Base-by-base conservation (phyloP, 164 flowering plant genomes). In the Vitis riparia region DNA sequence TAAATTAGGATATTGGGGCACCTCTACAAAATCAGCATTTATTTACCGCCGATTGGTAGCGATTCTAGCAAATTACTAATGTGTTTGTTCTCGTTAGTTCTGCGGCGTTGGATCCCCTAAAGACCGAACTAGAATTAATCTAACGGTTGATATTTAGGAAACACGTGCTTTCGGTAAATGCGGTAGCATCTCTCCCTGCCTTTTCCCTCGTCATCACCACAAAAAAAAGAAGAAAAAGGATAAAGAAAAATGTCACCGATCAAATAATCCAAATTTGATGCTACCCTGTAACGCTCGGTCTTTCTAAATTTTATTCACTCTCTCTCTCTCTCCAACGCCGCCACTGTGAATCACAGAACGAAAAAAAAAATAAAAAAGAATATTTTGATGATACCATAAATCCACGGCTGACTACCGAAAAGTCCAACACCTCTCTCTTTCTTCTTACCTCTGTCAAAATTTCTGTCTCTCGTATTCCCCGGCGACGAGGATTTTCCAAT, bases 361-460 rank as follows among this genome's bases (percentile, higher is more conserved):
- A 37, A 71, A 8, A 63, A 49, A 48, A 8, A 49, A 27, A 29
- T 27, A 53, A n/a, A 62, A 50, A 19, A 9, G 30, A 23, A 62
- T 55, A 63, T 11, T 23, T 37, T 32, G 16, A 55, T 53, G 37
- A 67, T 55, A 51, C 17, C 60, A 37, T 58, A 62, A 61, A 57
- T 14, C 23, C 62, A 63, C 66, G 62, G 71, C 71, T 53, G 63
- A 73, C 44, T 17, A 44, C 67, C 27, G 16, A 62, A 59, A 65
- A 70, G 63, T 65, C 59, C 74, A 58, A 29, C 59, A 47, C 32
- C 65, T 23, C 58, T 50, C 65, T 58, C 59, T 1, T 37, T 62
- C 37, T 16, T 51, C 74, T 51, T 37, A 3, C 5, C 44, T 37
- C 44, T 37, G 44, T 37, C 44, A 37, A 37, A 37, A 3, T 37